Evolutionary conservation across 1,284 basidiomycete species (phyloP).

Genomic region (Sanghuangporus sanghuang): DNA sequence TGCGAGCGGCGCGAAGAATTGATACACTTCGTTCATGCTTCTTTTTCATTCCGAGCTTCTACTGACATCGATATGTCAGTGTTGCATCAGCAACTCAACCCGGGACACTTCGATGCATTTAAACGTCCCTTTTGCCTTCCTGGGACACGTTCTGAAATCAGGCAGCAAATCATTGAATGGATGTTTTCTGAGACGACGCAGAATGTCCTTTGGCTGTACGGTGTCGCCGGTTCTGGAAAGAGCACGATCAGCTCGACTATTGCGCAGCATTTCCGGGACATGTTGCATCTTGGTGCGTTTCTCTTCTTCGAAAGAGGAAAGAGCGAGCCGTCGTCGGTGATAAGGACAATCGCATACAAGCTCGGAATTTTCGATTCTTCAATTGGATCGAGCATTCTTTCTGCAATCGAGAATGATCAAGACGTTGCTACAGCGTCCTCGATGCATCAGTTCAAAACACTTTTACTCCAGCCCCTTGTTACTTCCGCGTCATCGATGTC

Average conservation of each 20-base stretch:
- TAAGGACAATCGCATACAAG: not conserved
- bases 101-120: not conserved
- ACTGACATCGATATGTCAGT: not conserved
- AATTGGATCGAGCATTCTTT: not conserved
- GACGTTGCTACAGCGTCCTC: not conserved
- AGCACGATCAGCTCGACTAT: not conserved
- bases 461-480: not conserved
- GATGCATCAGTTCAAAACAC: not conserved
- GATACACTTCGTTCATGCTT: not conserved
- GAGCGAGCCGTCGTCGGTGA: not conserved
- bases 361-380: not conserved
- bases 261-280: not conserved
- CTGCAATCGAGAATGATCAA: not conserved
- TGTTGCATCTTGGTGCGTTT: not conserved
- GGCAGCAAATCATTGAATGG: not conserved
- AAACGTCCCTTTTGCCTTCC: not conserved
- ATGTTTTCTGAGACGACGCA: not conserved
- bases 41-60: not conserved
- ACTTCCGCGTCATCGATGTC: not conserved
- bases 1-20: not conserved
- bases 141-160: not conserved
- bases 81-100: not conserved
- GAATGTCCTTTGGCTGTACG: slow-evolving; percentile 4
- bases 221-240: not conserved
- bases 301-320: not conserved